Evolutionary conservation across 495 filamentous ascomycete species (phyloP).

Genomic region (Usnea hakonensis): DNA sequence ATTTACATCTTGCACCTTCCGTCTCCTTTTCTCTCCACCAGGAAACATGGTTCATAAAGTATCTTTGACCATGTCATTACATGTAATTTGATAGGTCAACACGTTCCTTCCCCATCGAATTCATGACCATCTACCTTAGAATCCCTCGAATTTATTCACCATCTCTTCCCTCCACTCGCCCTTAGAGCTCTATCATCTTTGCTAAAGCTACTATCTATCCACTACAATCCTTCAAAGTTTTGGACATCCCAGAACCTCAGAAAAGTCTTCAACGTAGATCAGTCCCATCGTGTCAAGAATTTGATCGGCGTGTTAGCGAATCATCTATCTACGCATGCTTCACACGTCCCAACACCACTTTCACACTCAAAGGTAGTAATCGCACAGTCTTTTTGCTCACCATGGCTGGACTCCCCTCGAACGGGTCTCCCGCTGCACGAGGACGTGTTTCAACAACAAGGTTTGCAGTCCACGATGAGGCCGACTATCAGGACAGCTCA

Average conservation of each 20-base stretch:
- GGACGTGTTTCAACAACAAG: slow-evolving; percentile 28
- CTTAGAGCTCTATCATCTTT: slow-evolving; percentile 18
- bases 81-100: slow-evolving; percentile 8
- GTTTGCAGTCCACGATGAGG: slow-evolving; percentile 28
- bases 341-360: slow-evolving; percentile 4
- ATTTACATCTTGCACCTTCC: slow-evolving; percentile 3
- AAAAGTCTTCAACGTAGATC: slow-evolving; percentile 2
- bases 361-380: background rate
- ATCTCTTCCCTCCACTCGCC: slow-evolving; percentile 14
- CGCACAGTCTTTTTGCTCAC: background rate
- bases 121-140: slow-evolving; percentile 12
- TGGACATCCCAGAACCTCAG: slow-evolving; percentile 18
- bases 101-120: slow-evolving; percentile 18
- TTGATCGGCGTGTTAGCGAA: slow-evolving; percentile 6
- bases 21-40: background rate
- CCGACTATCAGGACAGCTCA: slow-evolving; percentile 11
- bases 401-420: slow-evolving; percentile 42
- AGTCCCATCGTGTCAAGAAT: slow-evolving; percentile 8
- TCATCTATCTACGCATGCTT: slow-evolving; percentile 15
- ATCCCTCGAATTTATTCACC: slow-evolving; percentile 12
- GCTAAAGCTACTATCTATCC: slow-evolving; percentile 20
- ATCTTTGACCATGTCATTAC: slow-evolving; percentile 3
- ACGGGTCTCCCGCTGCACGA: slow-evolving; percentile 43
- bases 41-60: no score
- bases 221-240: slow-evolving; percentile 20